Evolutionary conservation across 2,329 filamentous ascomycete species (phyloP).

Genomic region (Mycosphaerelloides madeirae): DNA sequence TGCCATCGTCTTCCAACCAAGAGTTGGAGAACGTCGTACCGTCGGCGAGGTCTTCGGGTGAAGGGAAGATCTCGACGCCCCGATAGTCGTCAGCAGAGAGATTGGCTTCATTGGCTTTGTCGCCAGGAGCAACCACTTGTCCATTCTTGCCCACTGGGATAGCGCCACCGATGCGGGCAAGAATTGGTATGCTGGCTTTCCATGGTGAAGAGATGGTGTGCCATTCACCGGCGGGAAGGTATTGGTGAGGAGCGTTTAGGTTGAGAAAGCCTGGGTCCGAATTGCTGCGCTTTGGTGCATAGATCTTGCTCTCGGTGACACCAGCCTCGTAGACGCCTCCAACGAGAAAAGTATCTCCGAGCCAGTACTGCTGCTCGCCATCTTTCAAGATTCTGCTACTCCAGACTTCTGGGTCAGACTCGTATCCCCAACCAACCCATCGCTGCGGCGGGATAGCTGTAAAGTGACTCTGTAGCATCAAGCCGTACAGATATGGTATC

Average conservation of each 20-base stretch:
- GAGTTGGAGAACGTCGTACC: constrained; percentile 37
- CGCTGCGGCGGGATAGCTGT: constrained; percentile 61
- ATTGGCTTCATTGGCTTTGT: constrained; percentile 42
- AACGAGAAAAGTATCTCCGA: constrained; percentile 62
- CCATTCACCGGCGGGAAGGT: constrained; percentile 54
- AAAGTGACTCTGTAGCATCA: constrained; percentile 58
- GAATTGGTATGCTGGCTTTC: constrained; percentile 51
- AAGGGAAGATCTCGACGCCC: constrained; percentile 55
- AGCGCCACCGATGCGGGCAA: constrained; percentile 52
- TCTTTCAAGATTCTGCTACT: constrained; percentile 50
- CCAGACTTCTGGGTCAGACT: constrained; percentile 64
- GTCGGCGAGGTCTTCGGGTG: constrained; percentile 36
- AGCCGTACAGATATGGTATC: constrained; percentile 66
- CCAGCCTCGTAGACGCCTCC: constrained; percentile 64
- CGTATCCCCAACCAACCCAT: constrained; percentile 71
- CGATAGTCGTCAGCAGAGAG: constrained; percentile 52
- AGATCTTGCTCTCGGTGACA: constrained; percentile 51
- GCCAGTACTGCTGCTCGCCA: constrained; percentile 69
- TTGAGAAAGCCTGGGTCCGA: constrained; percentile 57
- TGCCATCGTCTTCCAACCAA: constrained; percentile 57
- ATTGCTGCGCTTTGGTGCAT: constrained; percentile 51
- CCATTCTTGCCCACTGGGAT: constrained; percentile 50
- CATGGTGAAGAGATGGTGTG: constrained; percentile 48
- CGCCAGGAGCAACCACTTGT: constrained; percentile 51
- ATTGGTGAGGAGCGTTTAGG: constrained; percentile 56